A percentile compares a stretch with the other conserved stretches of the same genome.
phyloP scores from a whole-genome alignment of 2,329 filamentous ascomycete genomes.

The Penicillium verrucosum region DNA sequence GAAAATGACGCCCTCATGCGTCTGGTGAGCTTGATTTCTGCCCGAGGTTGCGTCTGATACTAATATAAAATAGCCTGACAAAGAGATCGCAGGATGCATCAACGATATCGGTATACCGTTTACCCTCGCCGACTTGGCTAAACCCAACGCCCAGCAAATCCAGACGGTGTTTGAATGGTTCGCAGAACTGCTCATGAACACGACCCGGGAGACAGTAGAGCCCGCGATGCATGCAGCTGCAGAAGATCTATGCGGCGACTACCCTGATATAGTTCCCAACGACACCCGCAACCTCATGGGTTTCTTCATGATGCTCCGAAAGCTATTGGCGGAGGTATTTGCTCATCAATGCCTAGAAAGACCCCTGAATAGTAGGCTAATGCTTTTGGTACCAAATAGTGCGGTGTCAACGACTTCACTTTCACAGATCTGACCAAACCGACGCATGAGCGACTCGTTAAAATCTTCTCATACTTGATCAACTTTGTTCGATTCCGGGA shows the following conservation, averaged over 20 bases:
- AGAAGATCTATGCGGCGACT: constrained; percentile 80
- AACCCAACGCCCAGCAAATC: constrained; percentile 89
- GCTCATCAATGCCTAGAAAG: neutral
- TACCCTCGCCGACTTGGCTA: constrained; percentile 79
- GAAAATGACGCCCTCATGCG: constrained; percentile 58
- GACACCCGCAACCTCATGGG: constrained; percentile 95
- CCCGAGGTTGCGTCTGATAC: neutral
- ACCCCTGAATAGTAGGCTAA: neutral
- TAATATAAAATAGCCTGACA: constrained; percentile 51
- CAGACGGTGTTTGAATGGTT: constrained; percentile 99
- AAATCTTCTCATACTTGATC: constrained; percentile 96
- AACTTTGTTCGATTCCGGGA: constrained; percentile 98
- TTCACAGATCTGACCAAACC: constrained; percentile 90
- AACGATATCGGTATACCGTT: constrained; percentile 94
- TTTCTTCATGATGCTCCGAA: constrained; percentile 82
- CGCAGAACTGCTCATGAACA: constrained; percentile 88
- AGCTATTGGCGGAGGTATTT: constrained; percentile 65
- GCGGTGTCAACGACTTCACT: constrained; percentile 88
- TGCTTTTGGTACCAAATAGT: constrained; percentile 47
- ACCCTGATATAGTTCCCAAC: constrained; percentile 74
- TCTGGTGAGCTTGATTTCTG: constrained; percentile 42
- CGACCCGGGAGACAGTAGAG: constrained; percentile 87
- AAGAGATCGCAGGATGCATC: constrained; percentile 93
- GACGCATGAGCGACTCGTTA: constrained; percentile 82
- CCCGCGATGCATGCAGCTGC: constrained; percentile 92